Percentiles rank a stretch among this genome's conserved stretches.
phyloP scores from a whole-genome alignment of 768 basidiomycete species.

The Leucosporidium creatinivorum region DNA sequence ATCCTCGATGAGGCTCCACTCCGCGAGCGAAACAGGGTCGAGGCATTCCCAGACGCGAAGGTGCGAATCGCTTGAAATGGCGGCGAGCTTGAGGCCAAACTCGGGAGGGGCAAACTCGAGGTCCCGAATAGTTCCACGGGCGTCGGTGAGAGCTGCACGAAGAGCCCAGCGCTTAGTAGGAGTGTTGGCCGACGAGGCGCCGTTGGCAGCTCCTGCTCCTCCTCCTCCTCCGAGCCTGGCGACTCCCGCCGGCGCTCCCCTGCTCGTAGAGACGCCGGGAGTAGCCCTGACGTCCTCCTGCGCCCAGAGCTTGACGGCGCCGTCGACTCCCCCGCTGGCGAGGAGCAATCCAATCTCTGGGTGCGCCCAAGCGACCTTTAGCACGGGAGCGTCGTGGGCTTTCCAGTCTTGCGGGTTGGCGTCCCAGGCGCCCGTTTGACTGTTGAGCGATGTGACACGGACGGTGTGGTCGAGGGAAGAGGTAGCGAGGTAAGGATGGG shows the following conservation, averaged over 20 bases:
- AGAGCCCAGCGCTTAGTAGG: constrained; percentile 56
- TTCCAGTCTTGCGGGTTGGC: constrained; percentile 39
- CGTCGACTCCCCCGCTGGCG: constrained; percentile 80
- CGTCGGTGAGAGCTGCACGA: constrained; percentile 67
- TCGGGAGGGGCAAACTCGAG: constrained; percentile 82
- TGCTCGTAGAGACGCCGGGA: constrained; percentile 29
- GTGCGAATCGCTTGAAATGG: constrained; percentile 77
- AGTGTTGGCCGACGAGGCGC: neutral
- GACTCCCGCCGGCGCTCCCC: constrained; percentile 28
- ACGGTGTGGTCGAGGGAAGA: constrained; percentile 34
- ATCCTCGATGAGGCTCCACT: constrained; percentile 69
- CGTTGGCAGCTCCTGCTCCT: constrained; percentile 22
- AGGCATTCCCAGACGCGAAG: constrained; percentile 86
- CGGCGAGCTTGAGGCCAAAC: constrained; percentile 82
- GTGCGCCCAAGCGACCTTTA: constrained; percentile 80
- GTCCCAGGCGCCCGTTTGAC: constrained; percentile 9
- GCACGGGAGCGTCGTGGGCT: constrained; percentile 91
- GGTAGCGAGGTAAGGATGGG: constrained; percentile 29
- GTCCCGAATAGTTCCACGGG: constrained; percentile 73
- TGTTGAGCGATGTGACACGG: constrained; percentile 14
- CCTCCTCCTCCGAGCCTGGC: constrained; percentile 29
- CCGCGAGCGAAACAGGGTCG: constrained; percentile 52
- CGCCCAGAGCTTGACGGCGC: constrained; percentile 90
- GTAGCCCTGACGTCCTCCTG: constrained; percentile 41
- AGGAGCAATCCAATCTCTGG: constrained; percentile 84